A percentile compares a stretch with the other conserved stretches of the same genome.
phyloP scores from a whole-genome alignment of 2,329 filamentous ascomycete genomes.

The Exophiala sp. region DNA sequence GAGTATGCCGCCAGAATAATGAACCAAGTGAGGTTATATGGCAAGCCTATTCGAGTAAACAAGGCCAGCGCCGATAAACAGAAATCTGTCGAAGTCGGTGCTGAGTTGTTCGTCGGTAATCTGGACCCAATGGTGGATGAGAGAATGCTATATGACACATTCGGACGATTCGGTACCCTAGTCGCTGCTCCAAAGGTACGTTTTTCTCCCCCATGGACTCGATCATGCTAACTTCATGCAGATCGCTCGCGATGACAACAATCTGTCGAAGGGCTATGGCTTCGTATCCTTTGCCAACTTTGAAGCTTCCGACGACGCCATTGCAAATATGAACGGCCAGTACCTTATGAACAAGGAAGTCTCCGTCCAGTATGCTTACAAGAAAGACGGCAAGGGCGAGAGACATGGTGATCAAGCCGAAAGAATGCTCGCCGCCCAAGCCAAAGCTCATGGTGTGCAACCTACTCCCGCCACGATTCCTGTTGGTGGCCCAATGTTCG shows the following conservation, averaged over 20 bases:
- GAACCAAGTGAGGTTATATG: conserved; percentile 90
- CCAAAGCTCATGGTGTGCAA: conserved; percentile 88
- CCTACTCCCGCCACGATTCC: conserved; percentile 72
- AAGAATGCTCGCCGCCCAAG: conserved; percentile 83
- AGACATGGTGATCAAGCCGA: conserved; percentile 93
- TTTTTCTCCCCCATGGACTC: conserved; percentile 1
- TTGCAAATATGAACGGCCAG: conserved; percentile 90
- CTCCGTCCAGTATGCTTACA: conserved; percentile 96
- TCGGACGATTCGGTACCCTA: conserved; percentile 84
- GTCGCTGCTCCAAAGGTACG: conserved; percentile 78
- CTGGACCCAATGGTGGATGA: conserved; percentile 92
- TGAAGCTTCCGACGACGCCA: conserved; percentile 87
- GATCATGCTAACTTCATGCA: conserved; percentile 33
- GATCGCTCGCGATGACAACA: conserved; percentile 79
- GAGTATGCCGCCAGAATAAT: conserved; percentile 96
- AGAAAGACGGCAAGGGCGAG: conserved; percentile 97
- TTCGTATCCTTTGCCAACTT: conserved; percentile 94
- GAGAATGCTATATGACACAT: conserved; percentile 92
- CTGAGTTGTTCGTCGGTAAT: conserved; percentile 95
- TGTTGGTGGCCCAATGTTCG: conserved; percentile 38
- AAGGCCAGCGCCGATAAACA: conserved; percentile 93
- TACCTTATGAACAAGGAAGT: conserved; percentile 97
- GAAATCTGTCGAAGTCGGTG: conserved; percentile 86
- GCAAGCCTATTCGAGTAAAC: conserved; percentile 94
- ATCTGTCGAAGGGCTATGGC: conserved; percentile 89